Conservation (phyloP, 78 protist species). For the Protostelium mycophagum region DNA sequence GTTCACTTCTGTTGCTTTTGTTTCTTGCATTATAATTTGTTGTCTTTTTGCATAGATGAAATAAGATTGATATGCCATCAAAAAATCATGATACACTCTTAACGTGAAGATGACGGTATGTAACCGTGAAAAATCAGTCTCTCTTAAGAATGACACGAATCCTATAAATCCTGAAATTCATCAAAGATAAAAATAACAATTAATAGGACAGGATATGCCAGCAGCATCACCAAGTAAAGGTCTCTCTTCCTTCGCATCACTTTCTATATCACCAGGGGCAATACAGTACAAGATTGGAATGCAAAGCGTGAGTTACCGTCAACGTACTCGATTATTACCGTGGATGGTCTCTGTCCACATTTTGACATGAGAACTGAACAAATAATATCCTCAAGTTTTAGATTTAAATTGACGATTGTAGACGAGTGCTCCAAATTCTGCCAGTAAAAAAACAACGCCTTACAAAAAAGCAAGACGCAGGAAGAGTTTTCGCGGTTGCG, state of each 20-base stretch:
- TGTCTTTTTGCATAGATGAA: neutral
- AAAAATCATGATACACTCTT: neutral
- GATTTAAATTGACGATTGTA: too few species aligned
- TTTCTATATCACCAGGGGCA: neutral
- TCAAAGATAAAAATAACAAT: neutral
- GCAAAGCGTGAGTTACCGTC: neutral
- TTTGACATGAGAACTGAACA: too few species aligned
- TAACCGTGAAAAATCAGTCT: too few species aligned
- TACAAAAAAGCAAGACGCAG: neutral
- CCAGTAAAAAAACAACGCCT: neutral
- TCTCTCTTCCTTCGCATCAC: too few species aligned
- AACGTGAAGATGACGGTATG: too few species aligned
- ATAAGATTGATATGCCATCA: neutral
- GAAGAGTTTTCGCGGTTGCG: neutral
- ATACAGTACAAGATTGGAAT: neutral
- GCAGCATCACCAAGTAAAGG: neutral
- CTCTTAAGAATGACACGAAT: too few species aligned
- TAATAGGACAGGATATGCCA: neutral
- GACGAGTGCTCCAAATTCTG: neutral
- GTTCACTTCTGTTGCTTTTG: too few species aligned
- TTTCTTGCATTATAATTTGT: too few species aligned
- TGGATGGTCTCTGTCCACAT: neutral
- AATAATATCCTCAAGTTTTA: too few species aligned
- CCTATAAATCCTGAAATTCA: neutral
- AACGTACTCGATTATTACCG: neutral